Base-by-base conservation (phyloP, 1,284 basidiomycete genomes). In the Inonotus hispidus region DNA sequence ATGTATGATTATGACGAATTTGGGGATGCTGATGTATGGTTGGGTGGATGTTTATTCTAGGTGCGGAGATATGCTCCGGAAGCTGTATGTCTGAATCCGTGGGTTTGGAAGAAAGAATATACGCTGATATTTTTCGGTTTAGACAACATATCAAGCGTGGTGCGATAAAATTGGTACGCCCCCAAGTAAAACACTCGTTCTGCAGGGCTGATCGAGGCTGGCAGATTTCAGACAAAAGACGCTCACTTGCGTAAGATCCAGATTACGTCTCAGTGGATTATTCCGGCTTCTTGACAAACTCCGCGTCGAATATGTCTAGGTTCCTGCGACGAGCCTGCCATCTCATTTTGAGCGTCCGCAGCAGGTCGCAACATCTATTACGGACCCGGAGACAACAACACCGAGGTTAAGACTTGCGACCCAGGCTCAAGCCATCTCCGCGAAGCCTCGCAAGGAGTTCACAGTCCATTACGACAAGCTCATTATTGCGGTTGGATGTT, bases 401-500 rank as follows among this genome's bases (percentile, higher is more conserved):
- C 46, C 53, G 21, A 27, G 35, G 16, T 25, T 62, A 57, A 56
- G 41, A 35, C 54, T 43, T 39, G 32, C 62, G 21, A 60, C 50
- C n/a, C 43, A 39, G 38, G 49, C 50, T 25, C 60, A 60, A 27
- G 62, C 56, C 11, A 65, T 52, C 27, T 64, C 63, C 1, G 25
- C 41, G 45, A 56, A 52, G 65, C 67, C 53, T 8, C 60, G 39
- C 19, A 56, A 58, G 23, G 55, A 58, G n/a, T 86, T 88, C 68
- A 74, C 77, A 13, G 55, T 93, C 62, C 72, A 72, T 56, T 93
- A 89, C 68, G 92, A 95, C 73, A 91, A 90, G 71, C 80, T 96
- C 5, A 83, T 95, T 50, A 84, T 95, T 58, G 84, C 90, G 1
- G 90, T 93, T 1, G 93, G 93, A 0, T 85, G 88, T 56, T 94